phyloP scores from a whole-genome alignment of 2,329 filamentous ascomycete species.

The Aspergillus cejpii region DNA sequence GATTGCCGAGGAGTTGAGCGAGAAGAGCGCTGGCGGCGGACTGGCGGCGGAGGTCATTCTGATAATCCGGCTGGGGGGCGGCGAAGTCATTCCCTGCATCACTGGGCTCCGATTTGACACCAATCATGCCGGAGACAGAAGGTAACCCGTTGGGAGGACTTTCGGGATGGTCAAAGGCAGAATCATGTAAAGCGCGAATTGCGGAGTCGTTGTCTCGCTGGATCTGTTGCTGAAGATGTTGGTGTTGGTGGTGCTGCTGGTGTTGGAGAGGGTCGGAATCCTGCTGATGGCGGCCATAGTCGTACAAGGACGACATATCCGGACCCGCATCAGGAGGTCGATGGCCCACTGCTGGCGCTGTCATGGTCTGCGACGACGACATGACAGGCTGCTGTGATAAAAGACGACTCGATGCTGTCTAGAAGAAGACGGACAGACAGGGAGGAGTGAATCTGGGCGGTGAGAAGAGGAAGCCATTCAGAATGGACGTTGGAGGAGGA shows the following conservation, averaged over 20 bases:
- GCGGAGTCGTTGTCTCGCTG: conserved; percentile 29
- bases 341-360: conserved; percentile 43
- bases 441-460: conserved; percentile 15
- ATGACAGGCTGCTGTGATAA: conserved; percentile 34
- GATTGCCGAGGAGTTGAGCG: conserved; percentile 38
- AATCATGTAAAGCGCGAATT: conserved; percentile 36
- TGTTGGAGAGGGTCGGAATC: conserved; percentile 22
- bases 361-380: conserved; percentile 45
- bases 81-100: conserved; percentile 18
- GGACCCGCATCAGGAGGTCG: conserved; percentile 39
- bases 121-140: conserved; percentile 22
- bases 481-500: background rate
- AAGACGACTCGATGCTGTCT: background rate
- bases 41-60: conserved; percentile 34
- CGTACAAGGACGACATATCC: conserved; percentile 37
- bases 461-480: background rate
- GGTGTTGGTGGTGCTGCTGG: conserved; percentile 13
- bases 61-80: conserved; percentile 18
- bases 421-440: conserved; percentile 19
- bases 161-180: conserved; percentile 22
- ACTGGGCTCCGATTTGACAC: conserved; percentile 29
- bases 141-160: conserved; percentile 25
- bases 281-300: conserved; percentile 27
- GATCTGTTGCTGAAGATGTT: conserved; percentile 13
- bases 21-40: conserved; percentile 38